Evolutionary conservation across 2,329 filamentous ascomycete genomes (phyloP), one percentile per base, ranked within the genome.

Genomic region (Aspergillus phoenicis): DNA sequence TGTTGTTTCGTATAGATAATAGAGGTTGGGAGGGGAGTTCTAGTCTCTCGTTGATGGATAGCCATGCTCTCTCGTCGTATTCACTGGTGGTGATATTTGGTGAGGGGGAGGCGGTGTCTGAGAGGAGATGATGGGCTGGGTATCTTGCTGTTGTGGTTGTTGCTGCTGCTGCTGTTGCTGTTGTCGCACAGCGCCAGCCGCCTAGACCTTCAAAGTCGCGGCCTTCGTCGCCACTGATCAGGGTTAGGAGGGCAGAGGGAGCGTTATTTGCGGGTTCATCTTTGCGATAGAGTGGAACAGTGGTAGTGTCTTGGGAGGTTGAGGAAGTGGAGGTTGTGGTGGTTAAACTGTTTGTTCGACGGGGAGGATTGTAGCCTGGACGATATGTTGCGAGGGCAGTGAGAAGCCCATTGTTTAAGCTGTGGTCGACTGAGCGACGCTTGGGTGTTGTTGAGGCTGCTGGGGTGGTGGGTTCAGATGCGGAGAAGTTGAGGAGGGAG

Each of bases 181-280:
- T 36, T 10, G 33, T 36, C 11, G 61, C 62, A 61, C 59, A 68
- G 38, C 75, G 69, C 77, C 77, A 80, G 22, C 78, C 78, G 8
- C 78, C 78, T 5, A 80, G 70, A 3, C 78, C 77, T 68, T 80
- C 78, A 59, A 79, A 80, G 62, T 80, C 78, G n/a, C 77, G 74
- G 51, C 72, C 67, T 22, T 70, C 69, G 52, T 77, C 71, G 2
- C 71, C 71, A 59, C 71, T 74, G 45, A 75, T 68, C 17, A 74
- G 62, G 47, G 65, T 63, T 11, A 66, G 66, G 39, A 74, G 70
- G 36, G 62, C 55, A 20, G 49, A 62, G 30, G 59, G 49, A 15
- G 66, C 60, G 63, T 59, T 36, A 5, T 10, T 36, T 36, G 33
- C 10, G 11, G 33, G 11, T 36, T 36, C 33, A 36, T 36, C 64